These are phyloP conservation scores for Cytospora leucostoma DNA, from an alignment of 2,329 filamentous ascomycete genomes.

Conservation along the genomic window DNA sequence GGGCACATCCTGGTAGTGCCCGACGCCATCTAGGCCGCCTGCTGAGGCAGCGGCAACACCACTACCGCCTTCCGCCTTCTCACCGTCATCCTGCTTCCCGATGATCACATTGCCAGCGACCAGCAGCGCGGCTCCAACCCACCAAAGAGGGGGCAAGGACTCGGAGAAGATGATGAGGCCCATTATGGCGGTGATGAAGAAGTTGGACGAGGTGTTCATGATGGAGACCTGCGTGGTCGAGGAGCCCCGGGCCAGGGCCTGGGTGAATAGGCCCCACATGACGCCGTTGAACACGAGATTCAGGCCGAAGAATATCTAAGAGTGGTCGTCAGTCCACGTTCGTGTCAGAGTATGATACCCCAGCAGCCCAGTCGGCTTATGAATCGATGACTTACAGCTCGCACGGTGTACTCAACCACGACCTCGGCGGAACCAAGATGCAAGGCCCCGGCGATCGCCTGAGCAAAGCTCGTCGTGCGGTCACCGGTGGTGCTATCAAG, in stretches of 20 bases:
- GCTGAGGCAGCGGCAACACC: conserved; percentile 22
- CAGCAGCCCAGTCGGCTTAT: neutral
- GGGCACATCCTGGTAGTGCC: conserved; percentile 36
- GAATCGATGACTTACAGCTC: conserved; percentile 47
- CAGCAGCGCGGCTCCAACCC: conserved; percentile 70
- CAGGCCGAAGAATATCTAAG: conserved; percentile 70
- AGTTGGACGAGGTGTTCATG: conserved; percentile 81
- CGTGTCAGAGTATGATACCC: neutral
- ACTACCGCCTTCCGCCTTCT: conserved; percentile 24
- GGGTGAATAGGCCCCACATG: conserved; percentile 85
- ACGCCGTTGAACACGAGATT: conserved; percentile 76
- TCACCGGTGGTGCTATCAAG: conserved; percentile 55
- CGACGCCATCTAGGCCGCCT: conserved; percentile 32
- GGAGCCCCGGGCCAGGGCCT: conserved; percentile 70
- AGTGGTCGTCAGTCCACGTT: conserved; percentile 5
- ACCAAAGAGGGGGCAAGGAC: conserved; percentile 72
- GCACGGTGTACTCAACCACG: conserved; percentile 50
- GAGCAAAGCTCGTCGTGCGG: conserved; percentile 52
- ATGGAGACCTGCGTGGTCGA: conserved; percentile 80
- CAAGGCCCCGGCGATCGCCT: conserved; percentile 46
- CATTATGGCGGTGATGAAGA: conserved; percentile 74
- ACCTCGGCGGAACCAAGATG: conserved; percentile 45
- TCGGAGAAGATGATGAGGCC: conserved; percentile 73
- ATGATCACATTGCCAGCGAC: conserved; percentile 79
- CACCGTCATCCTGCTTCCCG: conserved; percentile 64